Conservation (phyloP, 768 basidiomycete genomes). For the Kwoniella pini region DNA sequence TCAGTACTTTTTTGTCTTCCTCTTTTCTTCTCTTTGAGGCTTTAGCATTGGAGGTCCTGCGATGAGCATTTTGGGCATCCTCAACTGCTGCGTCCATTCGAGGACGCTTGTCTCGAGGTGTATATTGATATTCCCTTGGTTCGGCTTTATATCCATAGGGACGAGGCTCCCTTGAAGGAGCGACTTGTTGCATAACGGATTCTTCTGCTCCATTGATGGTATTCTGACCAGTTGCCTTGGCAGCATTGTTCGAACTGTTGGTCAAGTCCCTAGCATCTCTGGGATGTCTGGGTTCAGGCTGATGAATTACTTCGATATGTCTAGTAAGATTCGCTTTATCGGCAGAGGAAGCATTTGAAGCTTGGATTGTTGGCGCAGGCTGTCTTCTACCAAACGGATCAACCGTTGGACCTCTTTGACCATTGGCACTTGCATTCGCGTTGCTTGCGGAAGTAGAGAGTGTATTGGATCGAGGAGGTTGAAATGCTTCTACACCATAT, state of each 20-base stretch:
- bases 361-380: conserved; percentile 1
- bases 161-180: conserved; percentile 38
- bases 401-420: too few relatives aligned
- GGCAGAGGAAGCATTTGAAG: not conserved
- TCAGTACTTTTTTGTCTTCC: conserved; percentile 25
- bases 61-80: conserved; percentile 29
- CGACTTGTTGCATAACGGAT: conserved; percentile 43
- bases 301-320: conserved; percentile 39
- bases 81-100: conserved; percentile 50
- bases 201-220: conserved; percentile 9
- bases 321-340: conserved; percentile 11
- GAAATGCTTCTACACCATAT: conserved; percentile 15
- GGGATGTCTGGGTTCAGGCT: conserved; percentile 16
- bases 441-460: not conserved
- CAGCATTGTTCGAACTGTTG: too few relatives aligned
- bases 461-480: conserved; percentile 7
- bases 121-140: conserved; percentile 38
- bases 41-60: conserved; percentile 22
- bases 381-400: too few relatives aligned
- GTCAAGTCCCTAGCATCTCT: not conserved
- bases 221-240: not conserved
- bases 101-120: conserved; percentile 35
- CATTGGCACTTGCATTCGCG: not conserved
- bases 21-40: conserved; percentile 32
- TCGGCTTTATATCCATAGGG: conserved; percentile 46